Base-by-base conservation (phyloP, 2,329 filamentous ascomycete species). In the Thermothelomyces thermophilus region DNA sequence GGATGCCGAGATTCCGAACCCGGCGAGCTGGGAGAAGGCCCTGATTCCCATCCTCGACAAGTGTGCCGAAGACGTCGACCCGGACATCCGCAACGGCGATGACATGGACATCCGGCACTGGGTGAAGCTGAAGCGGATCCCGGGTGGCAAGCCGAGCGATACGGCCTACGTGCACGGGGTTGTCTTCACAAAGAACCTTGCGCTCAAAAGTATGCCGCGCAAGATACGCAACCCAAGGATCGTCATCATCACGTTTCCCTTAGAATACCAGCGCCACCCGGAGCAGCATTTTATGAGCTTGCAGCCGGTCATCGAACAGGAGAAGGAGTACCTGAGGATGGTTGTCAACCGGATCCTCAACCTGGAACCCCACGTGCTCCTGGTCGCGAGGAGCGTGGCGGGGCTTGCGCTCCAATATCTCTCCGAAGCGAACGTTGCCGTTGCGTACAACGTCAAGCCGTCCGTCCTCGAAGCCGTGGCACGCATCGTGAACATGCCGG, bases 91-190 rank as follows among this genome's bases (percentile, higher is more conserved):
- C 50, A 80, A 82, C 48, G 90, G 90, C 24, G 93, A 98, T 65
- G 87, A 93, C 63, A 97, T 98, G 76, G 93, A 98, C 64, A 93
- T 98, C 52, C 81, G 93, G 3, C 90, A 97, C 64, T 98, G 96
- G 63, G 89, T 98, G 55, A 98, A 98, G 65, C 71, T 98, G 26
- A 98, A 98, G 66, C 95, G 94, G 64, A 93, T 98, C 11, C 87
- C 90, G 0, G 91, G 93, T 14, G 91, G 90, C 14, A 85, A 80
- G 56, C 90, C 91, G 16, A 83, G 87, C 20, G 91, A 98, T 67
- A 97, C 91, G 6, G 84, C 85, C n/a, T 98, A 98, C 66, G 86
- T 97, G 14, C 95, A 93, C 9, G 94, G 93, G 0, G 84, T 98
- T 8, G 90, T 98, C 1, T 98, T 98, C 65, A 93, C 90, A 11